These are phyloP conservation scores for Sodiomyces alkalinus DNA, from an alignment of 2,329 filamentous ascomycete genomes.

Conservation along the genomic window DNA sequence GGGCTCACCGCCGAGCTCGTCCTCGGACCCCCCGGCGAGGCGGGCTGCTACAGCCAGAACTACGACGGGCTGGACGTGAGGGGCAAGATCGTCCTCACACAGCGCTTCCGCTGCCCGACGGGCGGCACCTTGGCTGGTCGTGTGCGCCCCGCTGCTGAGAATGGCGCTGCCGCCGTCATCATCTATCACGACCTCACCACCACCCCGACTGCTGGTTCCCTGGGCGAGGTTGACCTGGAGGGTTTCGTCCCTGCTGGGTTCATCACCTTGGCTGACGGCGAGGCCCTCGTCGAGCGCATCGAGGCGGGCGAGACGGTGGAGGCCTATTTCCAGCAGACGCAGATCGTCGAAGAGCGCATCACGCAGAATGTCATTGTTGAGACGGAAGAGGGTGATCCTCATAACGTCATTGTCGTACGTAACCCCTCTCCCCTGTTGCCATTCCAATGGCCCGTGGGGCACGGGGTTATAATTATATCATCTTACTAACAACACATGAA, in stretches of 20 bases:
- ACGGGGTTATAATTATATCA: too few relatives aligned
- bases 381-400: slow-evolving; percentile 25
- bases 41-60: slow-evolving; percentile 12
- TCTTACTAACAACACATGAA: not conserved
- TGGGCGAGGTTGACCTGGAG: slow-evolving; percentile 13
- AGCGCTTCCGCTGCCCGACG: slow-evolving; percentile 16
- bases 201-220: slow-evolving; percentile 16
- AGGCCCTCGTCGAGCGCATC: slow-evolving; percentile 22
- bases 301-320: slow-evolving; percentile 20
- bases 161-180: slow-evolving; percentile 16
- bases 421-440: not conserved
- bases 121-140: slow-evolving; percentile 16
- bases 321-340: slow-evolving; percentile 18
- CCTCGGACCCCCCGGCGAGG: slow-evolving; percentile 13
- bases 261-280: slow-evolving; percentile 22
- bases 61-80: slow-evolving; percentile 13
- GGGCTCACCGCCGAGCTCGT: slow-evolving; percentile 20
- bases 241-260: slow-evolving; percentile 15
- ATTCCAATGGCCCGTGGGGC: too few relatives aligned
- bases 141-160: slow-evolving; percentile 13
- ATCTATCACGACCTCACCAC: slow-evolving; percentile 16
- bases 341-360: slow-evolving; percentile 21
- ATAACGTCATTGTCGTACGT: slow-evolving; percentile 21
- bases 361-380: slow-evolving; percentile 30
- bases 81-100: slow-evolving; percentile 18